Conservation (phyloP, 176 grass and related monocot species). For the Oryza punctata region DNA sequence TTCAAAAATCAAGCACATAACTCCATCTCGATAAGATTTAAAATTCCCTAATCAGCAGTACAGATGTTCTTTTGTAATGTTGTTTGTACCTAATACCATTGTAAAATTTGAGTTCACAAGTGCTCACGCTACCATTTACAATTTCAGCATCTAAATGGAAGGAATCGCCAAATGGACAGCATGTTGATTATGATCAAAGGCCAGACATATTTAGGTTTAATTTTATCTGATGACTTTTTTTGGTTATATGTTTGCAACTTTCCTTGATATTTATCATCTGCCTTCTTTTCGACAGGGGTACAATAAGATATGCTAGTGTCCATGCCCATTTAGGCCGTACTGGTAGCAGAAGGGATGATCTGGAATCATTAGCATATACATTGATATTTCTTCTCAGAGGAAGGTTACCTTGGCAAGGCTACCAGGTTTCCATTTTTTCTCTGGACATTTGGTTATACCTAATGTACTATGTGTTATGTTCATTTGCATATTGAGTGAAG, state of each 20-base stretch:
- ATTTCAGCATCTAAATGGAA: constrained; percentile 95
- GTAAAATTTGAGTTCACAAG: constrained; percentile 11
- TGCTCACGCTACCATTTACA: constrained; percentile 15
- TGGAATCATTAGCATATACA: constrained; percentile 94
- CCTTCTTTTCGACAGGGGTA: constrained; percentile 59
- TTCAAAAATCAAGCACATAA: not conserved
- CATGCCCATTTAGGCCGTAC: constrained; percentile 98
- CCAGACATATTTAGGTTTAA: constrained; percentile 93
- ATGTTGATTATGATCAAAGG: constrained; percentile 97
- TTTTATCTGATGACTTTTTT: constrained; percentile 6
- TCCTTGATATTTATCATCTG: constrained; percentile 20
- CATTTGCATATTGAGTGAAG: constrained; percentile 21
- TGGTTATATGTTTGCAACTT: constrained; percentile 18
- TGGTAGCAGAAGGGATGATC: constrained; percentile 97
- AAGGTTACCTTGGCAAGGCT: constrained; percentile 97
- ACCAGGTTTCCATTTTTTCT: constrained; percentile 64
- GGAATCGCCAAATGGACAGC: constrained; percentile 78
- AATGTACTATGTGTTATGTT: constrained; percentile 2
- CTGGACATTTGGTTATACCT: constrained; percentile 20
- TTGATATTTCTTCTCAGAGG: constrained; percentile 96
- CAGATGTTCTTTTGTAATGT: not conserved
- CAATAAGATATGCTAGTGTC: constrained; percentile 98
- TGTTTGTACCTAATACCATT: constrained; percentile 15
- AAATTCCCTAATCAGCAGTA: constrained; percentile 1
- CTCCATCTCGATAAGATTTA: constrained; percentile 21